Evolutionary conservation across 2,329 filamentous ascomycete species (phyloP).

Genomic region (Lecanosticta acicola): DNA sequence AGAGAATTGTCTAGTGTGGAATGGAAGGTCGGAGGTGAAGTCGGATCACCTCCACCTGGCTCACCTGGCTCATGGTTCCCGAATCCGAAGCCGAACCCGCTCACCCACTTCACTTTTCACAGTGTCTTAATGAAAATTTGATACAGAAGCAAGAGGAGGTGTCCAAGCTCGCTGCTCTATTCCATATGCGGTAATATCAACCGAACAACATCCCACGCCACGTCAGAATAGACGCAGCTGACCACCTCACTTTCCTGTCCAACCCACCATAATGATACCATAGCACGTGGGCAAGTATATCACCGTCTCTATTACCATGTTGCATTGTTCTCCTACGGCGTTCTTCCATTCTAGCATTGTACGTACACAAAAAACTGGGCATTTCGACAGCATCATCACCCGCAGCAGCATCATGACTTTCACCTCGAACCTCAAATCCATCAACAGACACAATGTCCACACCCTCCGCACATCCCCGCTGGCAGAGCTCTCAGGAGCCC

Average conservation of each 20-base stretch:
- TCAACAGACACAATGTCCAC: conserved; percentile 47
- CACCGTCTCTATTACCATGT: no score
- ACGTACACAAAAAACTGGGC: no score
- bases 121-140: no score
- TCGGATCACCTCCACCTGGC: no score
- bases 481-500: conserved; percentile 78
- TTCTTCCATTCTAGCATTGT: background rate
- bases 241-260: background rate
- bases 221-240: background rate
- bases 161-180: background rate
- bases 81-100: no score
- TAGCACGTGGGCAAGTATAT: background rate
- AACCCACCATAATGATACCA: background rate
- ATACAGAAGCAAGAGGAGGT: background rate
- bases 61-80: no score
- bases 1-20: no score
- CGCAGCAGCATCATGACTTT: conserved; percentile 8
- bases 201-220: background rate
- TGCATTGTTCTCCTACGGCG: background rate
- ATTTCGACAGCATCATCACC: background rate
- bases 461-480: conserved; percentile 54
- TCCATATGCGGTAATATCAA: background rate
- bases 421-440: conserved; percentile 21
- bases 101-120: no score
- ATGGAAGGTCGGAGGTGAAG: no score